Evolutionary conservation across 129 eudicot species (phyloP).

Genomic region (Artemisia annua): DNA sequence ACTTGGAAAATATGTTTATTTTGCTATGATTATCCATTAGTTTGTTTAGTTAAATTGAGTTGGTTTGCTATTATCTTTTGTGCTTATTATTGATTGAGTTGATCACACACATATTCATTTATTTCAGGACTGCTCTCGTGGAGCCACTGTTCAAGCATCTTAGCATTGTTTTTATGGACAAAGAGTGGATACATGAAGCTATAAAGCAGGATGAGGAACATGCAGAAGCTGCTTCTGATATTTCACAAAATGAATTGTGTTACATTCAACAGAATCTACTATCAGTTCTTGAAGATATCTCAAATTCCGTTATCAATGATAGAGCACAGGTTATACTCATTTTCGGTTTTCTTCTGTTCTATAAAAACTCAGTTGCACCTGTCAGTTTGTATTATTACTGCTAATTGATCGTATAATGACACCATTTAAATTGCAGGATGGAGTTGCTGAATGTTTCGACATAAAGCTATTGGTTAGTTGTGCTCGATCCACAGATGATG

Average conservation of each 20-base stretch:
- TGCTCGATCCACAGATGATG: constrained; percentile 63
- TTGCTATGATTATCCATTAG: too few species aligned
- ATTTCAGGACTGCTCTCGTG: constrained; percentile 47
- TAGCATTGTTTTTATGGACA: constrained; percentile 41
- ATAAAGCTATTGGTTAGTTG: constrained; percentile 66
- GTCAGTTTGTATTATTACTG: neutral
- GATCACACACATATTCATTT: constrained; percentile 1
- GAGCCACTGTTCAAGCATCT: constrained; percentile 72
- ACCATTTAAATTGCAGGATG: constrained; percentile 50
- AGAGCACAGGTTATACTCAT: constrained; percentile 33
- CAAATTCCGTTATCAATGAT: constrained; percentile 38
- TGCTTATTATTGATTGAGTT: constrained; percentile 8
- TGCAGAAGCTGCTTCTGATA: constrained; percentile 42
- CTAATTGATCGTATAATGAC: constrained; percentile 2
- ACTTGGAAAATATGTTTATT: neutral
- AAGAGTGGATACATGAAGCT: constrained; percentile 43
- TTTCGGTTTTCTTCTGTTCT: neutral
- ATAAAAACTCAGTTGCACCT: neutral
- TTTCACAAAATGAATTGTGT: constrained; percentile 25
- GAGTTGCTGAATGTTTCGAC: constrained; percentile 39
- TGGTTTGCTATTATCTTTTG: constrained; percentile 9
- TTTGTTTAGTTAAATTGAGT: too few species aligned
- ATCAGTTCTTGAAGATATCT: constrained; percentile 68
- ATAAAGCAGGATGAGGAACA: constrained; percentile 36
- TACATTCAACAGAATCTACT: constrained; percentile 74